Evolutionary conservation across 768 basidiomycete genomes (phyloP).

Genomic region (Boletus pseudopeckii): DNA sequence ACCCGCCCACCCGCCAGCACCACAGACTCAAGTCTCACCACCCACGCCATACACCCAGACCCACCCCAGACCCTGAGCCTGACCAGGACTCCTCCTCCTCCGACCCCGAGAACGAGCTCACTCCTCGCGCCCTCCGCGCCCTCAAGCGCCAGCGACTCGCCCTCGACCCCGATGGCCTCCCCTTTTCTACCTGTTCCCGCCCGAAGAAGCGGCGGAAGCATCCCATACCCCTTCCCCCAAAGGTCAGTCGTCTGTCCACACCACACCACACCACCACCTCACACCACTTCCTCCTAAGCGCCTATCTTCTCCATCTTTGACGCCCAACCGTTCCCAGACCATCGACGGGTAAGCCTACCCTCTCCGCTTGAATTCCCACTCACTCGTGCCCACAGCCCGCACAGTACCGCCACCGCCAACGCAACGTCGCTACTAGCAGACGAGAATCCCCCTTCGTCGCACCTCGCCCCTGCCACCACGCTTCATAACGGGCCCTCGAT

Average conservation of each 20-base stretch:
- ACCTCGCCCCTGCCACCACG: too few species aligned
- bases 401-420: constrained; percentile 4
- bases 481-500: neutral
- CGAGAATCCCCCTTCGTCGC: neutral
- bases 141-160: constrained; percentile 33
- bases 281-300: constrained; percentile 10
- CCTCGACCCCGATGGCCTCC: constrained; percentile 28
- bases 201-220: constrained; percentile 24
- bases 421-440: neutral
- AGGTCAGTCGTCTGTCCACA: neutral
- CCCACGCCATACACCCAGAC: neutral
- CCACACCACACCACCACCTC: neutral
- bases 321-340: neutral
- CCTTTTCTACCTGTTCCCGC: constrained; percentile 12
- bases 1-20: neutral
- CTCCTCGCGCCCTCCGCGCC: constrained; percentile 33
- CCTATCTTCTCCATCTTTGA: constrained; percentile 7
- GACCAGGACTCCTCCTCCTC: constrained; percentile 19
- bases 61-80: constrained; percentile 15
- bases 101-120: constrained; percentile 31
- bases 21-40: neutral
- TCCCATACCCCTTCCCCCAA: neutral
- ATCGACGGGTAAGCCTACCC: neutral
- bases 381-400: neutral
- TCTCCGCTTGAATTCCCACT: neutral